A percentile compares a stretch with the other conserved stretches of the same genome.
Conservation (phyloP, 2,329 filamentous ascomycete genomes). For the Pseudogymnoascus sp. region DNA sequence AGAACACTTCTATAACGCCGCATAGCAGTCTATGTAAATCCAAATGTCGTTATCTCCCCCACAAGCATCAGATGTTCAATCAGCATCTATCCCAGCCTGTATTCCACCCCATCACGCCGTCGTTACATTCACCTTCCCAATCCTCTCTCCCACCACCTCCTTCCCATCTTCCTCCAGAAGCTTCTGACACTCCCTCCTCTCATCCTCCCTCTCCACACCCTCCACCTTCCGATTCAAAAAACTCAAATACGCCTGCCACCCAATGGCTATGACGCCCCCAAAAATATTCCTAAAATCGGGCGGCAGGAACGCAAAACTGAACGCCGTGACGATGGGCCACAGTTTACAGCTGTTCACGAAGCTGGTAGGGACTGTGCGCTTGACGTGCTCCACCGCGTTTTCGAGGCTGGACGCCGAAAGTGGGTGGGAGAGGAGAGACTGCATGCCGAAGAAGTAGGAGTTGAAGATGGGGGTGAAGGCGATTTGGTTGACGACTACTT, state of each 20-base stretch:
- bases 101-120: background rate
- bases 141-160: constrained; percentile 15
- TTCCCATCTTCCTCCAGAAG: background rate
- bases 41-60: background rate
- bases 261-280: constrained; percentile 68
- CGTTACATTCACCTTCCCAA: background rate
- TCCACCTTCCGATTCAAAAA: constrained; percentile 70
- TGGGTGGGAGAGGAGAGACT: constrained; percentile 53
- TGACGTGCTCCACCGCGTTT: constrained; percentile 47
- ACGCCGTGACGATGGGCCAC: constrained; percentile 80
- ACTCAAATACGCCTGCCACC: constrained; percentile 87
- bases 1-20: background rate
- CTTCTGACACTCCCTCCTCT: background rate
- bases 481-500: constrained; percentile 72
- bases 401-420: constrained; percentile 13
- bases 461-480: constrained; percentile 79
- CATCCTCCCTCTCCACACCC: constrained; percentile 31
- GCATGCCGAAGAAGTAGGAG: constrained; percentile 72
- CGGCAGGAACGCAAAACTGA: constrained; percentile 77
- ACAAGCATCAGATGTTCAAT: background rate
- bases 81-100: background rate
- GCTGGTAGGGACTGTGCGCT: constrained; percentile 65
- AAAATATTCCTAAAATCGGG: constrained; percentile 75
- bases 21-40: background rate
- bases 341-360: constrained; percentile 74